phyloP scores from a whole-genome alignment of 163 green algal species.

The Coccomyxa subellipsoidea region DNA sequence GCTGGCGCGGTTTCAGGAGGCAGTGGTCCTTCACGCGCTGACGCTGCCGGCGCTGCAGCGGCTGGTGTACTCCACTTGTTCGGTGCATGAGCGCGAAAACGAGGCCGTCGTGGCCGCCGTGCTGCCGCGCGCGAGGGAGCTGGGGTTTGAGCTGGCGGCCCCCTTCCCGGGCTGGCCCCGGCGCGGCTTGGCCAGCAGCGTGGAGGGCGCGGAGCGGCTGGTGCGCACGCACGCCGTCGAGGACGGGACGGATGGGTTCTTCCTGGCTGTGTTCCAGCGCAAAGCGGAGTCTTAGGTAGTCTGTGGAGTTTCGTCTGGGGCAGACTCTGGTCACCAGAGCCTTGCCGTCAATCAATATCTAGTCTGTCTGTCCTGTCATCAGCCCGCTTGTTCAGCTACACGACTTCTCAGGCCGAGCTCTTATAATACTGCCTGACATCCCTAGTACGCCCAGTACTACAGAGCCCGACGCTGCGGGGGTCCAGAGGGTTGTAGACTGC shows the following conservation, averaged over 20 bases:
- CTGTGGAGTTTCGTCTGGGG: too few species aligned
- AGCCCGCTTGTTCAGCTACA: too few species aligned
- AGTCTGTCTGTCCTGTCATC: too few species aligned
- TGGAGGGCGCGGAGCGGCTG: constrained; percentile 32
- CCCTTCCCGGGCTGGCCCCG: constrained; percentile 61
- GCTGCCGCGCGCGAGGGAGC: constrained; percentile 48
- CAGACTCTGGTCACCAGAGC: too few species aligned
- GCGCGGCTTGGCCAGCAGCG: constrained; percentile 35
- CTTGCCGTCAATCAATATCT: too few species aligned
- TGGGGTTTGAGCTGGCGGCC: constrained; percentile 57
- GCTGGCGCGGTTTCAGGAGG: constrained; percentile 72
- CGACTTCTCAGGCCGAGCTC: too few species aligned
- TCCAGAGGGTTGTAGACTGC: too few species aligned
- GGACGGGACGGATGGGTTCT: constrained; percentile 87
- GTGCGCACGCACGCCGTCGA: constrained; percentile 47
- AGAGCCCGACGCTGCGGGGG: too few species aligned
- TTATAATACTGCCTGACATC: too few species aligned
- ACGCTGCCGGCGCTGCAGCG: constrained; percentile 76
- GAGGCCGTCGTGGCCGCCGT: constrained; percentile 88
- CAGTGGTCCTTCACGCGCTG: constrained; percentile 76
- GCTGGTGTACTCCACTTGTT: constrained; percentile 94
- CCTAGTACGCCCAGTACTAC: too few species aligned
- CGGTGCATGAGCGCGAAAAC: constrained; percentile 85
- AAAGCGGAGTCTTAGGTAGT: too few species aligned
- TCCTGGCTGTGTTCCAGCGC: constrained; percentile 78